Base-by-base conservation (phyloP, 139 green algal species). In the Nannochloris sp. region DNA sequence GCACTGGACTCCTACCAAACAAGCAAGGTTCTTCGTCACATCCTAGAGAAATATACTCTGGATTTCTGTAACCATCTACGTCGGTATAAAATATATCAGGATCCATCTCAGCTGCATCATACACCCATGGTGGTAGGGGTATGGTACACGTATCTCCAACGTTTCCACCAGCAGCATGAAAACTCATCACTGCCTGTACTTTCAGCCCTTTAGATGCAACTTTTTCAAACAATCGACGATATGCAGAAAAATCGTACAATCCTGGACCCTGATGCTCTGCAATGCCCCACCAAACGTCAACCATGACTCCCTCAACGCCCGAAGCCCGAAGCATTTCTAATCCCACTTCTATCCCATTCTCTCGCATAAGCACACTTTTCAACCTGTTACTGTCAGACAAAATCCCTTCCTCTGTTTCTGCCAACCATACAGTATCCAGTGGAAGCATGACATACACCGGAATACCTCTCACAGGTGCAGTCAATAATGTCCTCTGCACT, bases 391-490 rank as follows among this genome's bases (percentile, higher is more conserved):
- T 79, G 8, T 96, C 85, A 8, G 33, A 40, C 33, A 40, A 8
- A 12, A 53, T 80, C 74, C 46, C 46, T 53, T 53, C 46, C 6
- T 53, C 46, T 28, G 46, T 23, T 53, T 53, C 46, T 63, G 98
- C 79, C 3, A 98, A 87, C 78, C 88, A 91, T 3, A 99, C 87
- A 9, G 90, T 96, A 72, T 99, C 93, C 45, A 99, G 78, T 9
- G 93, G 93, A 43, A 99, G 88, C 93, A 99, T 99, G 1, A 99
- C 93, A 68, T 91, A 98, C 2, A 98, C 88, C 6, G 93, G 93
- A 25, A 84, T 62, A n/a, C 73, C 76, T 4, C 46, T 50, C 3
- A 76, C 69, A 14, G 69, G 63, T 9, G 69, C 43, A 13, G 63
- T 59, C 17, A 71, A 45, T 13, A 31, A 62, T 20, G 17, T 20